These are phyloP conservation scores for Pavlovales sp. DNA, from an alignment of 208 protist species.

Conservation along the genomic window DNA sequence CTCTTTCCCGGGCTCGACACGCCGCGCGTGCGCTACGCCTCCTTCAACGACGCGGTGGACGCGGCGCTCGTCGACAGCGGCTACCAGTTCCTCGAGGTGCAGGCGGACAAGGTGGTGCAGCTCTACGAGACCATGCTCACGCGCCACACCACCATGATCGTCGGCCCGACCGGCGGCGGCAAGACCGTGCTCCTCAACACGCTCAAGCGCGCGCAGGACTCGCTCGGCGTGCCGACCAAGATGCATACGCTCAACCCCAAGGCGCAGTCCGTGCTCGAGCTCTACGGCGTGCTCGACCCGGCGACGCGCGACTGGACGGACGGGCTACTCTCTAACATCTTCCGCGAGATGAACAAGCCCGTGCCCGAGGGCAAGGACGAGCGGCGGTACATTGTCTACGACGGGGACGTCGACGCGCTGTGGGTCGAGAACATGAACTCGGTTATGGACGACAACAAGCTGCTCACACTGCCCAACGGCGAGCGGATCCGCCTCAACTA, in stretches of 20 bases:
- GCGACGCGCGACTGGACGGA: slow-evolving; percentile 97
- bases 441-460: slow-evolving; percentile 99
- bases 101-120: slow-evolving; percentile 98
- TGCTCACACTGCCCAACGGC: slow-evolving; percentile 96
- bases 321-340: slow-evolving; percentile 97
- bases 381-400: slow-evolving; percentile 94
- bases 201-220: slow-evolving; percentile 82
- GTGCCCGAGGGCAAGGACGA: slow-evolving; percentile 65
- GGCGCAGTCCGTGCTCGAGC: slow-evolving; percentile 83
- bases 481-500: slow-evolving; percentile 91
- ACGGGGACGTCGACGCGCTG: slow-evolving; percentile 98
- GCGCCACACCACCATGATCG: slow-evolving; percentile 96
- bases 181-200: slow-evolving; percentile 95
- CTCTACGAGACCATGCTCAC: slow-evolving; percentile 98
- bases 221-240: slow-evolving; percentile 82
- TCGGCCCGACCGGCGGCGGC: slow-evolving; percentile 92
- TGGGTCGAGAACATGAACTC: slow-evolving; percentile 99
- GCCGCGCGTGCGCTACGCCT: slow-evolving; percentile 85
- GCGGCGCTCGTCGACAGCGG: slow-evolving; percentile 72
- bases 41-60: slow-evolving; percentile 83
- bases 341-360: slow-evolving; percentile 87
- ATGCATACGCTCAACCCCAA: slow-evolving; percentile 96
- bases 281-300: slow-evolving; percentile 97
- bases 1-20: slow-evolving; percentile 92
- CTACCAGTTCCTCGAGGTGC: slow-evolving; percentile 71